Conservation (phyloP, 2,329 filamentous ascomycete species). For the Coniochaeta sp. region DNA sequence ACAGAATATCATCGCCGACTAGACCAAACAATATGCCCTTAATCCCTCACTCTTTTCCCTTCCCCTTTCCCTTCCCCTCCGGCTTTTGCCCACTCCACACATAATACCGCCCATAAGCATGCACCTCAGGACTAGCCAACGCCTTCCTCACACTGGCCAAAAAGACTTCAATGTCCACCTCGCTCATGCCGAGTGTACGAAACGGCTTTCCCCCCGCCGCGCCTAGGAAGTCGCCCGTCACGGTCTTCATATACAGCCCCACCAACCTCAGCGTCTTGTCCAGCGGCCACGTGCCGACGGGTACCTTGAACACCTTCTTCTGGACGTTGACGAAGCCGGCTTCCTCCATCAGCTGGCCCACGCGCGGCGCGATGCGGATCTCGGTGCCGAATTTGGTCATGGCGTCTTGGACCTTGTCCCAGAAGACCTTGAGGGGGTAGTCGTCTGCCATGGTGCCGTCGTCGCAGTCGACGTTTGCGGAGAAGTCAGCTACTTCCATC, state of each 20-base stretch:
- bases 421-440: constrained; percentile 23
- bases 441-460: constrained; percentile 31
- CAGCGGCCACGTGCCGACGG: constrained; percentile 32
- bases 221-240: constrained; percentile 24
- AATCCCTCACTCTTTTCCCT: background rate
- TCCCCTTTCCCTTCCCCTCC: background rate
- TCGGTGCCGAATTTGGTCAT: constrained; percentile 24
- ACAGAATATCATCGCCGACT: no score
- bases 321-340: constrained; percentile 33
- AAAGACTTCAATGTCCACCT: constrained; percentile 8
- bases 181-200: constrained; percentile 4
- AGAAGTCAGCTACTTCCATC: constrained; percentile 38
- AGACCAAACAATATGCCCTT: no score
- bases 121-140: constrained; percentile 21
- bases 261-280: constrained; percentile 26
- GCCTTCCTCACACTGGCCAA: constrained; percentile 11
- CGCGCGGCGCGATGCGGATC: constrained; percentile 15
- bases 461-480: constrained; percentile 28
- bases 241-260: constrained; percentile 27
- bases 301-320: constrained; percentile 27
- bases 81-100: constrained; percentile 30
- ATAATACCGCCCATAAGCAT: constrained; percentile 29
- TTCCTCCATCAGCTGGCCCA: constrained; percentile 21
- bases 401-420: constrained; percentile 10
- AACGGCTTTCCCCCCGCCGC: constrained; percentile 27